Percentiles rank a stretch among this genome's conserved stretches.
Evolutionary conservation across 2,329 filamentous ascomycete species (phyloP).

Genomic region (Sarocladiaceae sp.): DNA sequence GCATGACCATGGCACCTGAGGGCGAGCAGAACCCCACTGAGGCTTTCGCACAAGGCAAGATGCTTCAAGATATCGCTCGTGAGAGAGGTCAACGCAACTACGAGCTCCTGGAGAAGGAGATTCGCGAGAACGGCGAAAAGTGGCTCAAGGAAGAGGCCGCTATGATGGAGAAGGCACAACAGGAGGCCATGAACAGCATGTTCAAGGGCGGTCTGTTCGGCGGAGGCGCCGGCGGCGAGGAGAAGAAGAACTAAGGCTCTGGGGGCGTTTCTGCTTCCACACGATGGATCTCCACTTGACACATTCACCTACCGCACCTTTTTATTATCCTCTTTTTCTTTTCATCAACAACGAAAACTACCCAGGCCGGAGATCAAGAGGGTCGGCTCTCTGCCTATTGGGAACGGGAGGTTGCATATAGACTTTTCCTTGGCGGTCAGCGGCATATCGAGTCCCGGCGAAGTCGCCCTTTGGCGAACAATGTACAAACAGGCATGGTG

Average conservation of each 20-base stretch:
- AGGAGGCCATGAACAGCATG: constrained; percentile 90
- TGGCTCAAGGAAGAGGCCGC: constrained; percentile 93
- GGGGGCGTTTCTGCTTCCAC: background rate
- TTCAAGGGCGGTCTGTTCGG: constrained; percentile 61
- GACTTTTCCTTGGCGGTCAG: constrained; percentile 4
- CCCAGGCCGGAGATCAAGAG: background rate
- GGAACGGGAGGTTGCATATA: background rate
- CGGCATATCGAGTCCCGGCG: constrained; percentile 2
- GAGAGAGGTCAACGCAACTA: constrained; percentile 91
- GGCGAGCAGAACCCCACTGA: constrained; percentile 70
- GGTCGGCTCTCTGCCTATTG: background rate
- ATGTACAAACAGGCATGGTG: constrained; percentile 6
- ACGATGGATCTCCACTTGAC: constrained; percentile 3
- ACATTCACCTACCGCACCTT: background rate
- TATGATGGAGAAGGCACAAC: constrained; percentile 81
- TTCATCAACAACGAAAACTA: background rate
- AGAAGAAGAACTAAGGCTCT: constrained; percentile 12
- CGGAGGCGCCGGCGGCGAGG: constrained; percentile 14
- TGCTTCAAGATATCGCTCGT: constrained; percentile 90
- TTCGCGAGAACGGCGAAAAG: constrained; percentile 87
- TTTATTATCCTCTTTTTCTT: background rate
- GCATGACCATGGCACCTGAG: constrained; percentile 53
- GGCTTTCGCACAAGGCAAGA: constrained; percentile 87
- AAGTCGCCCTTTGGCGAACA: background rate
- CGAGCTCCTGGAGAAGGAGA: constrained; percentile 82